phyloP scores from a whole-genome alignment of 768 basidiomycete species.

The Suillus variegatus region DNA sequence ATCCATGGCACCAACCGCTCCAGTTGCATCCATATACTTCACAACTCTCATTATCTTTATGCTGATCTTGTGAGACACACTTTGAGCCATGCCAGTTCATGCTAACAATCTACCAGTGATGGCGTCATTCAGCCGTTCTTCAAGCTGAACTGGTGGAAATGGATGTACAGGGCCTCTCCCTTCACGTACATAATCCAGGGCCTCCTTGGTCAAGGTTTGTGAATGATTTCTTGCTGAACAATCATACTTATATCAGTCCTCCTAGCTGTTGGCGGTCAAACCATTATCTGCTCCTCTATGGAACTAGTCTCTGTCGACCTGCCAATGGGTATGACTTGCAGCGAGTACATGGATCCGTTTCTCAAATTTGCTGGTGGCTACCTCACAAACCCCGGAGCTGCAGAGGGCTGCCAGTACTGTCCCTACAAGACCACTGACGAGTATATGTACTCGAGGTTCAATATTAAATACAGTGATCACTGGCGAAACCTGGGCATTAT shows the following conservation, averaged over 20 bases:
- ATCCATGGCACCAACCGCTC: conserved; percentile 57
- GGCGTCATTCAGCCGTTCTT: conserved; percentile 68
- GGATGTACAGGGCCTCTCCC: conserved; percentile 64
- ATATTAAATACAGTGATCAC: conserved; percentile 54
- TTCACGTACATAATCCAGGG: conserved; percentile 59
- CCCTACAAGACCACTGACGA: conserved; percentile 56
- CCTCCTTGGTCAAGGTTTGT: conserved; percentile 46
- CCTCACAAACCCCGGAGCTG: conserved; percentile 40
- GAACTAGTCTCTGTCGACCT: conserved; percentile 65
- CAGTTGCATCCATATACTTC: conserved; percentile 60
- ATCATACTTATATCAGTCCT: not conserved
- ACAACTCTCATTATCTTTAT: conserved; percentile 63
- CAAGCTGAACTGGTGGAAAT: conserved; percentile 68
- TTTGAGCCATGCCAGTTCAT: not conserved
- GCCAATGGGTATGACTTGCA: conserved; percentile 47
- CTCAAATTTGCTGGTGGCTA: conserved; percentile 47
- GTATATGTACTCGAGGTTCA: conserved; percentile 48
- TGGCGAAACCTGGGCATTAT: conserved; percentile 53
- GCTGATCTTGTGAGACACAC: conserved; percentile 44
- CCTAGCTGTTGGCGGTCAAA: conserved; percentile 50
- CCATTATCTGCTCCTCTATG: conserved; percentile 52
- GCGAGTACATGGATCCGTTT: conserved; percentile 44
- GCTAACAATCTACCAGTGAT: conserved; percentile 27
- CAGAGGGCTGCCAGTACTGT: conserved; percentile 53
- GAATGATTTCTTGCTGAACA: no score